Evolutionary conservation across 2,329 filamentous ascomycete genomes (phyloP), one percentile per base, ranked within the genome.

Genomic region (Ramularia endophylla): DNA sequence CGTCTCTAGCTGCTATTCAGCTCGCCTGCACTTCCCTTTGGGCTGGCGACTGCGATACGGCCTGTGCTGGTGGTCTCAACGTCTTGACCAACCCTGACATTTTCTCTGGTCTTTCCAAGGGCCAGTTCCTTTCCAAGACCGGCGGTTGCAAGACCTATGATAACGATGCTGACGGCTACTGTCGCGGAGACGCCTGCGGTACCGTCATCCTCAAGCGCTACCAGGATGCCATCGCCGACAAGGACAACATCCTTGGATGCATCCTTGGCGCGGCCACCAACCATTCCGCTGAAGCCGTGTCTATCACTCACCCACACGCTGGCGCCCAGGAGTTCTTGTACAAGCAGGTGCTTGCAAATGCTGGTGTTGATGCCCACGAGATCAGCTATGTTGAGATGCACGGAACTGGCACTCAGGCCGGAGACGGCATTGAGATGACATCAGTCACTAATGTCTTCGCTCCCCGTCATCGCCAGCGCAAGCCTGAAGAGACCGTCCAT

Each of bases 311-410:
- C 43, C 87, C 87, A 1, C 85, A 92, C 60, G 83, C 79, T 3
- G 82, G 78, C 11, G 83, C 84, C 0, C 87, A 94, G 62, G 78
- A 84, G 9, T 70, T 75, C 35, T 67, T 92, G 8, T 90, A 83
- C 55, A 75, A 77, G 41, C 72, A 77, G 28, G 80, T 92, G 19
- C 71, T 92, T 1, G 75, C 82, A 35, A 77, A 85, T 31, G 81
- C 85, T 30, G 81, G 83, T 44, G 74, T 92, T 16, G 81, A 89
- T 55, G 83, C 86, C 2, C 74, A 80, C 37, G 83, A 89, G 48
- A 75, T 94, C 36, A 80, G 80, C 62, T 94, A 90, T 56, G 81
- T 94, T 7, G 87, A 94, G 65, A 87, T 92, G 81, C 87, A 94
- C 61, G 87, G 85, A 11, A 94, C 87, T 2, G 87, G 87, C 22